Evolutionary conservation across 768 basidiomycete species (phyloP).

Genomic region (Xanthoconium purpureum): DNA sequence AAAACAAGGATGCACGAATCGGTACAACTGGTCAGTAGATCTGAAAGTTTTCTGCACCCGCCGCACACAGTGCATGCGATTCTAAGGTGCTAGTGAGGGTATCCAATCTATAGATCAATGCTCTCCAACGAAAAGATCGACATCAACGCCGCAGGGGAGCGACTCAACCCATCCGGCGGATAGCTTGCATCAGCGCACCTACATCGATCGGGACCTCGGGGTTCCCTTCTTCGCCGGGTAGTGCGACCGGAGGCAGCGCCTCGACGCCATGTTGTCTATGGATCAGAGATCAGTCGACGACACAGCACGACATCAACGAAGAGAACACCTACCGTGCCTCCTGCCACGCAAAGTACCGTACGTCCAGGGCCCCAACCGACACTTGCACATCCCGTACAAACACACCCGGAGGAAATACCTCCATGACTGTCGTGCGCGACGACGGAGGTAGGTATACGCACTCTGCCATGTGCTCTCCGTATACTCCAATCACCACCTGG

Average conservation of each 20-base stretch:
- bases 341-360: conserved; percentile 3
- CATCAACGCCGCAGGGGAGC: too few species aligned
- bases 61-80: background rate
- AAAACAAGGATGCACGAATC: background rate
- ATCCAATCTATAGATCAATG: background rate
- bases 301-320: background rate
- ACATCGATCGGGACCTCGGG: background rate
- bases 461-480: conserved; percentile 2
- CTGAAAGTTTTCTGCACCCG: background rate
- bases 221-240: background rate
- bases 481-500: conserved; percentile 5
- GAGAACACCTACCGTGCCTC: background rate
- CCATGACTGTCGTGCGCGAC: background rate
- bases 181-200: background rate
- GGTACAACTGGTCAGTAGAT: background rate
- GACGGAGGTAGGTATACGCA: background rate
- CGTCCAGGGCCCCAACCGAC: background rate
- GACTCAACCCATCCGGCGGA: background rate
- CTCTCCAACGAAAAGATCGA: too few species aligned
- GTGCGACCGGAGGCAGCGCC: background rate
- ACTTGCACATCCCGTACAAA: background rate
- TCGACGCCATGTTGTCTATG: background rate
- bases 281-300: background rate
- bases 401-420: background rate
- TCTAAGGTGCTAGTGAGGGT: background rate